These are phyloP conservation scores for Gigaspora rosea DNA, from an alignment of 192 early-diverging fungal genomes.

Conservation along the genomic window DNA sequence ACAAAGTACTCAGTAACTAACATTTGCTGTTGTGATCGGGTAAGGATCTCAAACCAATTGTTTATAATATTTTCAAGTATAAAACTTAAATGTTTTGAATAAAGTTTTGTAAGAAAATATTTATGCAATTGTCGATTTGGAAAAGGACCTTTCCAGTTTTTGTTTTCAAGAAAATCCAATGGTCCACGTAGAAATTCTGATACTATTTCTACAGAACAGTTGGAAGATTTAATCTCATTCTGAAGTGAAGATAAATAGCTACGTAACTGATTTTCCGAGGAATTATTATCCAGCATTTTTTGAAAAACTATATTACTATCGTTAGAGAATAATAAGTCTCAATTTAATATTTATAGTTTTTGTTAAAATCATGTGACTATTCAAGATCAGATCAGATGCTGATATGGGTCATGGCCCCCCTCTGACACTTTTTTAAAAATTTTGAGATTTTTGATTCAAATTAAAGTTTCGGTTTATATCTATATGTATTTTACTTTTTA, in stretches of 20 bases:
- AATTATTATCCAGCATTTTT: neutral
- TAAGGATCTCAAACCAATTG: neutral
- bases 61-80: neutral
- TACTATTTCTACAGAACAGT: neutral
- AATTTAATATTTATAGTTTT: no score
- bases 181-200: neutral
- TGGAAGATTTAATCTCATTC: neutral
- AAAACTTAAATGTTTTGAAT: neutral
- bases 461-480: no score
- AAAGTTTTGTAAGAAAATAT: neutral
- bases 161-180: neutral
- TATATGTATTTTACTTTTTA: no score
- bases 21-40: neutral
- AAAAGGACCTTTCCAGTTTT: neutral
- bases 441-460: no score
- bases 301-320: no score
- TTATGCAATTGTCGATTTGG: neutral
- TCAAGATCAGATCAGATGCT: no score
- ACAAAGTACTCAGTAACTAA: conserved; percentile 3
- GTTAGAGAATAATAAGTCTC: no score
- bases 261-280: neutral
- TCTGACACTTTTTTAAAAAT: no score
- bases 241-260: neutral
- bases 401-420: no score
- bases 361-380: no score